Base-by-base conservation (phyloP, 352 stramenopile species). In the Pseudoperonospora humuli region DNA sequence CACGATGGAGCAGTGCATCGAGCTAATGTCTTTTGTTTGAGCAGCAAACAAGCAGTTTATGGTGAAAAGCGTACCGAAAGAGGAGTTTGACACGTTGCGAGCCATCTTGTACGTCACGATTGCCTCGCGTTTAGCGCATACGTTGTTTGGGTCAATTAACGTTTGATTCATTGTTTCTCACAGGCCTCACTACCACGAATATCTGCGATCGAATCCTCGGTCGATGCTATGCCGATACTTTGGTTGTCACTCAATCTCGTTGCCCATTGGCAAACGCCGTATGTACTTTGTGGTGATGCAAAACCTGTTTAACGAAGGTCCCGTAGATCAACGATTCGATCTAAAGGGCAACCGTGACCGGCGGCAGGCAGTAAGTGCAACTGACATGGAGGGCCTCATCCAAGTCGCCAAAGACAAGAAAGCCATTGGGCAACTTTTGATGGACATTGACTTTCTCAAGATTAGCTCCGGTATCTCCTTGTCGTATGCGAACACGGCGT, bases 211-310 rank as follows among this genome's bases (percentile, higher is more conserved):
- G 13, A 84, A 90, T 45, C 80, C 80, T 0, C 43, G 82, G 33
- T 85, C 70, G 40, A 73, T 80, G 60, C 57, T 92, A 21, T 88
- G 79, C 28, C 68, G 76, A 13, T 89, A 92, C 60, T 89, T 85
- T 58, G 79, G 79, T 26, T 92, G 79, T 50, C 79, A 88, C 51
- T 90, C 77, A 8, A 92, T 92, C 60, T 84, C 80, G 34, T 51
- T 92, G 7, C 80, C 80, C 10, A 84, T 92, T 13, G 80, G 80
- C 37, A 90, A 68, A 34, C 73, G 80, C 13, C 69, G 80, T 11
- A 93, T 93, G 80, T 90, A 87, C 54, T 93, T 93, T 39, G 80
- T 93, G 9, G 77, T 92, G 41, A 92, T 92, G 80, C 77, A 89
- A 18, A 92, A 92, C 35, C 59, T 92, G 3, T 92, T 92, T 45